Base-by-base conservation (phyloP, 2,329 filamentous ascomycete species). In the Fusarium beomiforme region DNA sequence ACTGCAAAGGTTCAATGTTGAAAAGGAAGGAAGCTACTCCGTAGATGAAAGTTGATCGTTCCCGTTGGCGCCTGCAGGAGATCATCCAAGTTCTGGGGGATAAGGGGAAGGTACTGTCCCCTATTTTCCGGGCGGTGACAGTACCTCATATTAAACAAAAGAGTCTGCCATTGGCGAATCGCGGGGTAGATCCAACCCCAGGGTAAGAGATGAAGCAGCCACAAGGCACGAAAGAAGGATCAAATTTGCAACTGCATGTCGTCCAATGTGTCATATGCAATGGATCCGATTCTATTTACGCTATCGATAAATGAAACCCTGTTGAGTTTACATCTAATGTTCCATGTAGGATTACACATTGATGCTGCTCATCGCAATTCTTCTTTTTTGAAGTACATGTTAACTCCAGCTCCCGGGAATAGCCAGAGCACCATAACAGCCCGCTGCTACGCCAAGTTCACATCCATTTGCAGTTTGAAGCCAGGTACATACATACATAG, bases 121-220 rank as follows among this genome's bases (percentile, higher is more conserved):
- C 10, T 2, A 16, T 21, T 21, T 16, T 57, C 11, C 21, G 10
- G 16, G 23, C 7, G 16, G 14, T 5, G 6, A n/a, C 8, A 37
- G 17, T 65, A 66, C 60, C 19, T 64, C 17, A 9, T 19, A 34
- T 17, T 31, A n/a, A 43, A 36, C 31, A 43, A 43, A 29, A 34
- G 53, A 36, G 47, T 34, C 42, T 55, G 43, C 33, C 39, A 46
- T 36, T 64, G 70, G 60, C 49, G 70, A 68, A 76, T 76, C 74
- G 71, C 61, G 72, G 74, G 74, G 70, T 71, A 76, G 61, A 44
- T 58, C 23, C 24, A 8, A 50, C 43, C 42, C 26, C 56, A 67
- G 56, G 56, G 33, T 63, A 67, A 19, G 61, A 59, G 63, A 62
- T 51, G 55, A 64, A 59, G 41, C 56, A 68, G 55, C 57, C 69